Conservation (phyloP, 768 basidiomycete species). For the Lentinus tigrinus region DNA sequence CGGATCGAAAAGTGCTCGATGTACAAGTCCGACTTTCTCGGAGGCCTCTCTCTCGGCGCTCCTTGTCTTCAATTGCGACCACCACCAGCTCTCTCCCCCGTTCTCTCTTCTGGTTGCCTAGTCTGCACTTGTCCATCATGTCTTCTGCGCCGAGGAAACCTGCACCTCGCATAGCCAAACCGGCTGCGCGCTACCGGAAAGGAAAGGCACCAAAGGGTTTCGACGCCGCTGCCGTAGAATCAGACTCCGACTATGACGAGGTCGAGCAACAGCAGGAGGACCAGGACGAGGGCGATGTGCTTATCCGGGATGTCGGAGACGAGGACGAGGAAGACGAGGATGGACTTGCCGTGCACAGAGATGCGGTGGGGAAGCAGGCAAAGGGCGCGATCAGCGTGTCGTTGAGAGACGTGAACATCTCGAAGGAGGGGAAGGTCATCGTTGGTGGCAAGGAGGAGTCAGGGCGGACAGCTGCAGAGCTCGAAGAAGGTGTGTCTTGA, state of each 20-base stretch:
- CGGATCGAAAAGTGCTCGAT: no score
- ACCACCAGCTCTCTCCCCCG: background rate
- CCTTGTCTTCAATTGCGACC: no score
- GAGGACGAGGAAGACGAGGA: slow-evolving; percentile 40
- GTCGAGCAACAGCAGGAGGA: slow-evolving; percentile 46
- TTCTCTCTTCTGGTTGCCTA: background rate
- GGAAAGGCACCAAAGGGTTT: slow-evolving; percentile 84
- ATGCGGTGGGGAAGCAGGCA: slow-evolving; percentile 27
- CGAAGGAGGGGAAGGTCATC: slow-evolving; percentile 75
- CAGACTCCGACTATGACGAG: slow-evolving; percentile 69
- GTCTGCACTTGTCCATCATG: no score
- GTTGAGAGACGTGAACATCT: slow-evolving; percentile 78
- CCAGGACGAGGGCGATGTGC: slow-evolving; percentile 57
- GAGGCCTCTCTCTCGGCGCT: no score
- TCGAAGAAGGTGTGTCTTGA: slow-evolving; percentile 17
- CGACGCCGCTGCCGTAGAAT: slow-evolving; percentile 50
- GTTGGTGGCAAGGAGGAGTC: slow-evolving; percentile 79
- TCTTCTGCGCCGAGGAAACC: slow-evolving; percentile 49
- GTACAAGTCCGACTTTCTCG: no score
- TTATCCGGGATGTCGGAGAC: slow-evolving; percentile 51
- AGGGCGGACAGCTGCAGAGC: slow-evolving; percentile 55
- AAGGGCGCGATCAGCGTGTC: slow-evolving; percentile 67
- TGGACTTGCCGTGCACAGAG: slow-evolving; percentile 30
- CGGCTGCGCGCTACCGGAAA: slow-evolving; percentile 86
- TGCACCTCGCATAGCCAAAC: slow-evolving; percentile 74